Evolutionary conservation across 2,329 filamentous ascomycete species (phyloP).

Genomic region (Pezicula radicicola): DNA sequence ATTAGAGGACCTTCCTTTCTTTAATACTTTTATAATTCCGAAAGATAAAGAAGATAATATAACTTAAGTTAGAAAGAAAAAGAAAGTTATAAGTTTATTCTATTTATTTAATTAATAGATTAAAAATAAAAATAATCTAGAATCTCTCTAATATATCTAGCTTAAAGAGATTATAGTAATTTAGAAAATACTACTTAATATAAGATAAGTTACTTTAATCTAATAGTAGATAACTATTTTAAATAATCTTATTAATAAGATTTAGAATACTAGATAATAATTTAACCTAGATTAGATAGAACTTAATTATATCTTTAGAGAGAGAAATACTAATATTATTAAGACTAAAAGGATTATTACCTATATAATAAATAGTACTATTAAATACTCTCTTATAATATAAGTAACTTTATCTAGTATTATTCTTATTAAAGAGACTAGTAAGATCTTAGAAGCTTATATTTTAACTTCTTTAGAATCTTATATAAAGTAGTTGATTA

Average conservation of each 20-base stretch:
- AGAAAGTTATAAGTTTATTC: conserved; percentile 37
- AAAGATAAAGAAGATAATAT: conserved; percentile 41
- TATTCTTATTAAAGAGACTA: conserved; percentile 69
- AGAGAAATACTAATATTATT: conserved; percentile 42
- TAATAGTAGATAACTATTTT: conserved; percentile 44
- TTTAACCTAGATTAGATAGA: conserved; percentile 40
- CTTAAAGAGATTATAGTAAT: conserved; percentile 31
- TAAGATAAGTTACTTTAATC: conserved; percentile 32
- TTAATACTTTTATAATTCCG: conserved; percentile 54
- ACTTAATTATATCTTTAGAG: conserved; percentile 40
- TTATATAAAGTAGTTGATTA: conserved; percentile 57
- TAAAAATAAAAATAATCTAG: conserved; percentile 38
- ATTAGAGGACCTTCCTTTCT: conserved; percentile 46
- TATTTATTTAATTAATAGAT: conserved; percentile 57
- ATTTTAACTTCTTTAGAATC: conserved; percentile 56
- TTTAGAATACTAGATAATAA: conserved; percentile 34
- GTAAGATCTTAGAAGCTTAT: conserved; percentile 69
- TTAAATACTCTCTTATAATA: conserved; percentile 56
- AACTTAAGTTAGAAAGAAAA: conserved; percentile 39
- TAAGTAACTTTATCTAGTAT: conserved; percentile 53
- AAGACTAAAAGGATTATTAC: conserved; percentile 57
- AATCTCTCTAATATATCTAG: conserved; percentile 34
- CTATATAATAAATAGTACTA: conserved; percentile 69
- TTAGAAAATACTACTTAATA: conserved; percentile 46
- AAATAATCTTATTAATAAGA: conserved; percentile 43